Evolutionary conservation across 768 basidiomycete genomes (phyloP), one percentile per base, ranked within the genome.

Genomic region (Dentipellis fragilis): DNA sequence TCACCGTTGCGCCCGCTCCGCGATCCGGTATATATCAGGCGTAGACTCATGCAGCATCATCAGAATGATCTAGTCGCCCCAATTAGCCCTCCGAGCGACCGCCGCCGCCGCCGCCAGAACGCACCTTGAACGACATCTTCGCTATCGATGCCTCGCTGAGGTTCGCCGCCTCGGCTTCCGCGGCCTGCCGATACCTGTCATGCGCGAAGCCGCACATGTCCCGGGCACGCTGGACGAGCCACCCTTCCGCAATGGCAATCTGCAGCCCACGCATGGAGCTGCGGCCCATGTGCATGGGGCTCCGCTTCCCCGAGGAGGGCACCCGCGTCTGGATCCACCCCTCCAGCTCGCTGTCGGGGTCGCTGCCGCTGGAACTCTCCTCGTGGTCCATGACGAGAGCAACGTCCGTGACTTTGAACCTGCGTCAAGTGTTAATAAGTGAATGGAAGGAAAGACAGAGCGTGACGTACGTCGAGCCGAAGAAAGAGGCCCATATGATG

Each of bases 141-240:
- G 83, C 76, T 47, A 80, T 69, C 1, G 71, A 66, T 14, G 76
- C 75, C 52, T 69, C 67, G 0, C 83, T 72, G 11, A 85, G 72
- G 4, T 65, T 67, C 40, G 75, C 73, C 0, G 75, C 80, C 65
- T 85, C 83, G 4, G 75, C 77, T 60, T 83, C 79, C 9, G 82
- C 84, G 10, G 85, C 85, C 66, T 86, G 85, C 9, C 85, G 77
- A 67, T 86, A 89, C 47, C 85, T 73, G 64, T 87, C 85, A 66
- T 89, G 85, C 3, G 83, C 73, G 67, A 87, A 86, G 62, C 79
- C 83, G 67, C 84, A 86, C 84, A 87, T 85, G 62, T 87, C 85
- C 37, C 85, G 72, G 4, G 83, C 85, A 50, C 83, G 72, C 56
- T 85, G 83, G 6, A 84, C 79, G 10, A 89, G 72, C 85, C 85